Evolutionary conservation across 306 rosid species (phyloP).

Genomic region (Quercus dentata): DNA sequence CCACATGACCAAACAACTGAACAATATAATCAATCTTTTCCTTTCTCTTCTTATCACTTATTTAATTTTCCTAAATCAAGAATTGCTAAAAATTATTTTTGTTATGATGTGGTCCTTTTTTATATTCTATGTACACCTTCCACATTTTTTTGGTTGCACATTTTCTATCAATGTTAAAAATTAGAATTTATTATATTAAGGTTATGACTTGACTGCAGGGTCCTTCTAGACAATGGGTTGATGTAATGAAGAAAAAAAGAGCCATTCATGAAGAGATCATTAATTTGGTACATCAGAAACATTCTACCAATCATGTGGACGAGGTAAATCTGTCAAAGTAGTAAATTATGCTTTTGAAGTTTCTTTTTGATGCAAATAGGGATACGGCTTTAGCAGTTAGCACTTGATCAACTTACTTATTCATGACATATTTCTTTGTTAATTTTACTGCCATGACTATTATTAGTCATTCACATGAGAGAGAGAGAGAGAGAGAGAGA

Average conservation of each 20-base stretch:
- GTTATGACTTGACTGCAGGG: conserved; percentile 51
- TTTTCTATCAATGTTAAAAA: not conserved
- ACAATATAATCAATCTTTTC: not conserved
- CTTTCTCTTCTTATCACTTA: not conserved
- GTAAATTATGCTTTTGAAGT: not conserved
- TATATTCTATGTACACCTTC: not conserved
- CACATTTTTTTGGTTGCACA: not conserved
- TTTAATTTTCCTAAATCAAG: not conserved
- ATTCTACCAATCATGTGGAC: conserved; percentile 38
- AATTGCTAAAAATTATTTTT: not conserved
- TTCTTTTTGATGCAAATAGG: not conserved
- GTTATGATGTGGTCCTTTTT: not conserved
- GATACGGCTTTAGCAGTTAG: not conserved
- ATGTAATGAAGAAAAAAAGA: conserved; percentile 95
- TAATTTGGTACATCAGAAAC: conserved; percentile 62
- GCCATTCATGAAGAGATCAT: conserved; percentile 76
- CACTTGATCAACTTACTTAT: not conserved
- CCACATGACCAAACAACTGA: not conserved
- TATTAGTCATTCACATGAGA: not conserved
- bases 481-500: too few relatives aligned
- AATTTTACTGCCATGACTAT: not conserved
- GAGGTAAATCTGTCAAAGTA: conserved; percentile 31
- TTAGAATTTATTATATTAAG: not conserved
- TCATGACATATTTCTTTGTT: not conserved
- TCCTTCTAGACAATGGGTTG: conserved; percentile 72